Conservation (phyloP, 306 rosid species). For the Lathyrus oleraceus region DNA sequence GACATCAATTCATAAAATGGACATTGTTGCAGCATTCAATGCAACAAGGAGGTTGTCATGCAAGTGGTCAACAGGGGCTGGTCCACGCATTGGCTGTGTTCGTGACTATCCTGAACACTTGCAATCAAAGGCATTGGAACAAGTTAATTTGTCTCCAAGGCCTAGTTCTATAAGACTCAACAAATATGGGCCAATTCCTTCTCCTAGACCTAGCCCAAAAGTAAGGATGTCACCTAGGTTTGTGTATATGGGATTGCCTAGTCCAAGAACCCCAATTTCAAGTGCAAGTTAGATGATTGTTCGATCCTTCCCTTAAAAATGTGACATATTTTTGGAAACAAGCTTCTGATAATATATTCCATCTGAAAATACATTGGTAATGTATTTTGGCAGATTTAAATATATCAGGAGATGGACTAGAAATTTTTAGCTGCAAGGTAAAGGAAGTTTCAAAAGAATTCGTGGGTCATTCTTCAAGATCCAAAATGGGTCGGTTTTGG, state of each 20-base stretch:
- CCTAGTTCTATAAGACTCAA: conserved; percentile 34
- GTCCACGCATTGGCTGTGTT: conserved; percentile 90
- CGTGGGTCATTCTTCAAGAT: background rate
- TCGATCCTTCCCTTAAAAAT: too few species aligned
- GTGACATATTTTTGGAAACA: too few species aligned
- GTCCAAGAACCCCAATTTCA: conserved; percentile 68
- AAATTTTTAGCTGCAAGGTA: conserved; percentile 26
- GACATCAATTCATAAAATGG: conserved; percentile 32
- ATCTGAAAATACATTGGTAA: too few species aligned
- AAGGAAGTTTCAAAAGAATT: conserved; percentile 1
- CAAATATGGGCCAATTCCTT: conserved; percentile 78
- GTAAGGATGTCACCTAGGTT: conserved; percentile 77
- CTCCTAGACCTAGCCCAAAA: conserved; percentile 94
- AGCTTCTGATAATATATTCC: too few species aligned
- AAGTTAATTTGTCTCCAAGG: conserved; percentile 73
- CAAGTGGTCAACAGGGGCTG: conserved; percentile 83
- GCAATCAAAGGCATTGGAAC: conserved; percentile 79
- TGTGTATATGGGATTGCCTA: conserved; percentile 69
- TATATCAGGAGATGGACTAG: too few species aligned
- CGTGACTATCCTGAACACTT: conserved; percentile 81
- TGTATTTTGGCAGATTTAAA: too few species aligned
- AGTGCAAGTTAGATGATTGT: conserved; percentile 19
- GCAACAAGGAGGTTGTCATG: conserved; percentile 54
- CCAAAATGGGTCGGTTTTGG: background rate
- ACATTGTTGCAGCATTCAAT: conserved; percentile 36